Evolutionary conservation across 2,329 filamentous ascomycete genomes (phyloP).

Genomic region (Dactylellina parvicollis): DNA sequence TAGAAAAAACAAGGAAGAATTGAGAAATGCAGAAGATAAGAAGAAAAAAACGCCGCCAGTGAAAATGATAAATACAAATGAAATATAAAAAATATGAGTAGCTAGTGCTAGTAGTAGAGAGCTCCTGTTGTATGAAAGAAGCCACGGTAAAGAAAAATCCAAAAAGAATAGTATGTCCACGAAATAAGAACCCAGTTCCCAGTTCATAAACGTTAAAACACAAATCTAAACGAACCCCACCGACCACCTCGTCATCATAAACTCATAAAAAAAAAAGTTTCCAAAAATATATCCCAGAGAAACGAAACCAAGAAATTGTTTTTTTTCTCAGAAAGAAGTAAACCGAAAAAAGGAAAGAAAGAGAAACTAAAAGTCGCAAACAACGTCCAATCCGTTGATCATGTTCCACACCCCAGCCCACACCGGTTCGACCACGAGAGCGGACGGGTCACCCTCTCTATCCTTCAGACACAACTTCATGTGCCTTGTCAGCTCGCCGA

Average conservation of each 20-base stretch:
- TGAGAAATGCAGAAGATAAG: neutral
- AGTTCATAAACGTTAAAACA: conserved; percentile 1
- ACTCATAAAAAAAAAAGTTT: conserved; percentile 12
- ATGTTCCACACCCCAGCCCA: conserved; percentile 44
- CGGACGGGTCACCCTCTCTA: conserved; percentile 29
- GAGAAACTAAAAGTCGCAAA: conserved; percentile 49
- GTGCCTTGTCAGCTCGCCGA: conserved; percentile 51
- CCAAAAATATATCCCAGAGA: conserved; percentile 22
- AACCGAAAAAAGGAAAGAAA: neutral
- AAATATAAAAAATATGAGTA: no score
- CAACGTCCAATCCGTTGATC: conserved; percentile 42
- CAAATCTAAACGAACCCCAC: conserved; percentile 30
- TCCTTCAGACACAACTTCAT: conserved; percentile 53
- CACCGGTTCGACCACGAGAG: conserved; percentile 41
- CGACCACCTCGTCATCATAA: conserved; percentile 29
- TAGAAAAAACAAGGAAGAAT: neutral
- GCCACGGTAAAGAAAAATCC: neutral
- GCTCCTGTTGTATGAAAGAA: conserved; percentile 1
- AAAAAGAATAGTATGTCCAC: neutral
- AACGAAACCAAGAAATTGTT: no score
- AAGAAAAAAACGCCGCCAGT: neutral
- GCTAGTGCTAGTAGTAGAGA: conserved; percentile 14
- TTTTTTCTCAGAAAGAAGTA: conserved; percentile 6
- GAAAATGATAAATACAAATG: conserved; percentile 12
- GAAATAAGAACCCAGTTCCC: conserved; percentile 12